phyloP scores from a whole-genome alignment of 352 stramenopile species.

The Ophiocytium majus region DNA sequence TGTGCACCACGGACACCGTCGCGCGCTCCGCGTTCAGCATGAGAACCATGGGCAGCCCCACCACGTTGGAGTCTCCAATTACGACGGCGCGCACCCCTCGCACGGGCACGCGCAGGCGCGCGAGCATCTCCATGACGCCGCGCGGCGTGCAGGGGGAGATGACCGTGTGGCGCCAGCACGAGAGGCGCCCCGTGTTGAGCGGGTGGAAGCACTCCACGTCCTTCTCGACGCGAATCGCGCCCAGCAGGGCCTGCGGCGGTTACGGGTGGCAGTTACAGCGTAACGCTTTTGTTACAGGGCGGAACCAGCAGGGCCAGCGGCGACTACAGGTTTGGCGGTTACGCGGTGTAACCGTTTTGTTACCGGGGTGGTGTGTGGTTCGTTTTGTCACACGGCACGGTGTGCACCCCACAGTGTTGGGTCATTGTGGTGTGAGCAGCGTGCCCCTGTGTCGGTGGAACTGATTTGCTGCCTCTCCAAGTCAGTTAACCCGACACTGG shows the following conservation, averaged over 20 bases:
- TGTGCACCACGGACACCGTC: slow-evolving; percentile 97
- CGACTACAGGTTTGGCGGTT: too few species aligned
- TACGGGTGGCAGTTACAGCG: too few species aligned
- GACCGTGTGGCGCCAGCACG: slow-evolving; percentile 74
- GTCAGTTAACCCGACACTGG: too few species aligned
- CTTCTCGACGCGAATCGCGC: slow-evolving; percentile 81
- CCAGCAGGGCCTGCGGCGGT: slow-evolving; percentile 80
- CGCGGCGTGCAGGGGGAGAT: slow-evolving; percentile 83
- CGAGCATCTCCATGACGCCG: slow-evolving; percentile 91
- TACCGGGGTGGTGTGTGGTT: too few species aligned
- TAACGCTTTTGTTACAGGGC: too few species aligned
- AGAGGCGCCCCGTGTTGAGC: slow-evolving; percentile 87
- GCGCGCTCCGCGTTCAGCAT: slow-evolving; percentile 91
- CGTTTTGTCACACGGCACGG: too few species aligned
- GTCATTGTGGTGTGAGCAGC: too few species aligned
- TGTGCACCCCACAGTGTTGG: too few species aligned
- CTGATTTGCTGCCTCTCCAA: too few species aligned
- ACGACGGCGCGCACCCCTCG: slow-evolving; percentile 91
- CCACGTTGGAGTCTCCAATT: slow-evolving; percentile 92
- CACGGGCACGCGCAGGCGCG: slow-evolving; percentile 78
- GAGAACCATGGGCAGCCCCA: slow-evolving; percentile 91
- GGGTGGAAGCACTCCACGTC: slow-evolving; percentile 98
- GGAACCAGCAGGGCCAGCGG: too few species aligned
- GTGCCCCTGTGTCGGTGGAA: too few species aligned
- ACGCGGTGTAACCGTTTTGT: too few species aligned